These are phyloP conservation scores for Linum lewisii DNA, from an alignment of 345 rosid genomes.

Conservation along the genomic window DNA sequence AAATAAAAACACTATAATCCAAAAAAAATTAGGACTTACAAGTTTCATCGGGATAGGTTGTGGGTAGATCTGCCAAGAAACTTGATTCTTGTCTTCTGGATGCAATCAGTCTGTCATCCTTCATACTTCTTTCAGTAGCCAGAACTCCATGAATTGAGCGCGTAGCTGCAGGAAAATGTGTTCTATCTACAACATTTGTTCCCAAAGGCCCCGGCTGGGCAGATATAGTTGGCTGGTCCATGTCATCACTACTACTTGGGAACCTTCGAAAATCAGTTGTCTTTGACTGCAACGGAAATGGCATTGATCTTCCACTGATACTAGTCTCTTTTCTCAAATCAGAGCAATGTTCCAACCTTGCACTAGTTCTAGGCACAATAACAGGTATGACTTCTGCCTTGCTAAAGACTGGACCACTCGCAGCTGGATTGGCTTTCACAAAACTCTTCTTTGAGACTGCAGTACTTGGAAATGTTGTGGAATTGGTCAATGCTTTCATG, in stretches of 20 bases:
- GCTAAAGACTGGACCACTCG: conserved; percentile 37
- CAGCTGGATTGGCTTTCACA: conserved; percentile 35
- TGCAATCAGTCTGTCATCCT: conserved; percentile 44
- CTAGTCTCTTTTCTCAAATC: conserved; percentile 70
- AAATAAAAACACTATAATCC: background rate
- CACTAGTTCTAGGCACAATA: conserved; percentile 68
- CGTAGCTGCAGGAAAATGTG: conserved; percentile 30
- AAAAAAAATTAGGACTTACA: conserved; percentile 35
- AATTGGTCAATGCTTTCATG: conserved; percentile 34
- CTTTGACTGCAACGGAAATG: conserved; percentile 87
- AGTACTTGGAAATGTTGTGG: conserved; percentile 33
- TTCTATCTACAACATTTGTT: conserved; percentile 32
- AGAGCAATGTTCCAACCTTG: conserved; percentile 48
- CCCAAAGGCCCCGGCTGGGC: conserved; percentile 33
- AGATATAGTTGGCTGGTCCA: conserved; percentile 38
- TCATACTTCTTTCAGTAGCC: conserved; percentile 42
- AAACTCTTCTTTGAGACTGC: conserved; percentile 48
- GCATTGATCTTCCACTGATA: conserved; percentile 87
- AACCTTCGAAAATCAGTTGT: conserved; percentile 48
- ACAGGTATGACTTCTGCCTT: conserved; percentile 70
- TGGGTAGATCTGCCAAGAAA: conserved; percentile 42
- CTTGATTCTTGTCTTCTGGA: conserved; percentile 38
- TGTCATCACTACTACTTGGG: conserved; percentile 49
- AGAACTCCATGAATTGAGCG: conserved; percentile 36
- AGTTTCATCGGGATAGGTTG: conserved; percentile 43